Evolutionary conservation across 1,284 basidiomycete genomes (phyloP), one percentile per base, ranked within the genome.

Genomic region (Tylopilus orsonianus): DNA sequence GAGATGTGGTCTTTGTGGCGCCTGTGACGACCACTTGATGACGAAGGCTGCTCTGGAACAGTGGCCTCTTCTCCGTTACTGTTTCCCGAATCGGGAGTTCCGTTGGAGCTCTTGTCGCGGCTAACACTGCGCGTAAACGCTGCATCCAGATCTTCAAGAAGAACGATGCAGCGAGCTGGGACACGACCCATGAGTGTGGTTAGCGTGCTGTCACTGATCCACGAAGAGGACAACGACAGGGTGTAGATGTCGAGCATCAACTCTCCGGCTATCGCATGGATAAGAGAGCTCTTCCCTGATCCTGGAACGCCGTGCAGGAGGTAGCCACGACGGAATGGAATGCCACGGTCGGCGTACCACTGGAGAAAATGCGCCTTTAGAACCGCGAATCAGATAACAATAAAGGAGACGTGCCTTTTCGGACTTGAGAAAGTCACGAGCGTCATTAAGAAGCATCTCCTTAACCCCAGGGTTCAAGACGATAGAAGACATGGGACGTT

Each of bases 261-360:
- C 62, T 87, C 84, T 47, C 87, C 86, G 14, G 90, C 90, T 35
- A 93, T 81, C 16, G 90, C 89, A 56, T 91, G 89, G 59, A 93
- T 89, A 54, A 90, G 75, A 18, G 84, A 87, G 20, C 83, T 83
- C 71, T 92, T 91, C 29, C 90, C 90, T 16, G 83, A 87, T 22
- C 88, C 89, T 20, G 87, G 85, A 22, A 88, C 78, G 56, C 90
- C 90, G 58, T 92, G 83, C 19, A 92, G 75, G 38, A 93, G 79
- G 65, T 92, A 93, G 2, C 90, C 89, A 49, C 88, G 78, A 44
- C 89, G 84, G 78, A 90, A 92, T 19, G 89, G 89, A 55, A 91
- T 90, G 35, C 80, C 80, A 57, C 80, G 77, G 59, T 83, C 81
- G 24, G 80, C 79, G 52, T 83, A 83, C 81, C 81, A 83, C 78